Percentiles rank a stretch among this genome's conserved stretches.
phyloP scores from a whole-genome alignment of 2,329 filamentous ascomycete species.

The Reticulascus tulasneorum region DNA sequence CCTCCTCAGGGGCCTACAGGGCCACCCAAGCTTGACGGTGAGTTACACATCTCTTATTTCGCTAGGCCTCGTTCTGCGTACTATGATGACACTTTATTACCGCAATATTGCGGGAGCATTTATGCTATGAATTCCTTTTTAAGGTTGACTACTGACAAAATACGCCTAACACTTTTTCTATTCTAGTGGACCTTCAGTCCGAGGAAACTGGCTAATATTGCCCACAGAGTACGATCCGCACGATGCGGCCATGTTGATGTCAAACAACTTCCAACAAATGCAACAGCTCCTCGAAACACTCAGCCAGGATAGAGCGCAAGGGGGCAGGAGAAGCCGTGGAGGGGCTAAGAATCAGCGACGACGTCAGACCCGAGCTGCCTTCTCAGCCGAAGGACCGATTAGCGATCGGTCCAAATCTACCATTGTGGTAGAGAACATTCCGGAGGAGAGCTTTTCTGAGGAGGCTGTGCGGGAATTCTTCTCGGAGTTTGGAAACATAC shows the following conservation, averaged over 20 bases:
- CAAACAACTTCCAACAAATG: slow-evolving; percentile 13
- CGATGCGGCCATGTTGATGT: slow-evolving; percentile 14
- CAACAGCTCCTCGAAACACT: slow-evolving; percentile 14
- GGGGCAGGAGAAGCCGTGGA: slow-evolving; percentile 25
- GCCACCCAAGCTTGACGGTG: slow-evolving; percentile 7
- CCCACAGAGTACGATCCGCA: slow-evolving; percentile 14
- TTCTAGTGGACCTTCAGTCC: background rate
- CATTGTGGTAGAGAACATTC: slow-evolving; percentile 75
- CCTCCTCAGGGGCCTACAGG: slow-evolving; percentile 5
- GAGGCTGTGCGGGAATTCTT: slow-evolving; percentile 66
- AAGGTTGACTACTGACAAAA: slow-evolving; percentile 25
- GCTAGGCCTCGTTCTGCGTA: background rate
- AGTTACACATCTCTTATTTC: background rate
- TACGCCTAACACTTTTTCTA: background rate
- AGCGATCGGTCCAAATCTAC: slow-evolving; percentile 60
- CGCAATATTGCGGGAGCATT: slow-evolving; percentile 14
- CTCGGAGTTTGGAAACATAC: slow-evolving; percentile 63
- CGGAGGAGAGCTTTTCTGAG: slow-evolving; percentile 65
- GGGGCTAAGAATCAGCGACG: slow-evolving; percentile 8
- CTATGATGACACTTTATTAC: slow-evolving; percentile 15
- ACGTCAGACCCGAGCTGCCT: slow-evolving; percentile 41
- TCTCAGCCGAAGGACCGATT: slow-evolving; percentile 62
- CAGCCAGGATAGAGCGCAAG: slow-evolving; percentile 15
- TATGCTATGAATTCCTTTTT: slow-evolving; percentile 20
- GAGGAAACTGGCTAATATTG: slow-evolving; percentile 1